phyloP scores from a whole-genome alignment of 2,329 filamentous ascomycete genomes.

The Atkinsonella hypoxylon region DNA sequence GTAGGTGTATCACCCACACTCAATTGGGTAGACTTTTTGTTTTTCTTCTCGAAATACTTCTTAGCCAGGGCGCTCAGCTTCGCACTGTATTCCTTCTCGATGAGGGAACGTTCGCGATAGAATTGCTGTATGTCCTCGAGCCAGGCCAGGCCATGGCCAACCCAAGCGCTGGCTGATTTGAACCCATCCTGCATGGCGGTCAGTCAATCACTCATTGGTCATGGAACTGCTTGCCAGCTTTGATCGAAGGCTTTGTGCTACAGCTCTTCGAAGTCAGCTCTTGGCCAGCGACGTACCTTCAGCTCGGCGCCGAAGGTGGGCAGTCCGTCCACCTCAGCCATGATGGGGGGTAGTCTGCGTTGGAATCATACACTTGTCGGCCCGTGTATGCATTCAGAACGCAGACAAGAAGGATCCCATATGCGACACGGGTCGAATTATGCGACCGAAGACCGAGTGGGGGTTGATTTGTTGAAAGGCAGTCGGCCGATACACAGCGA shows the following conservation, averaged over 20 bases:
- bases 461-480: neutral
- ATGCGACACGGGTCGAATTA: neutral
- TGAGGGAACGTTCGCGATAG: conserved; percentile 84
- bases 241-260: neutral
- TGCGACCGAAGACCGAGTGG: neutral
- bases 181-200: conserved; percentile 65
- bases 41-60: conserved; percentile 96
- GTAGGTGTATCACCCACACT: conserved; percentile 89
- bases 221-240: neutral
- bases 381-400: conserved; percentile 3
- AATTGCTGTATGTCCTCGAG: conserved; percentile 95
- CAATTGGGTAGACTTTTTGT: conserved; percentile 72
- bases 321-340: conserved; percentile 73
- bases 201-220: neutral
- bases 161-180: conserved; percentile 89
- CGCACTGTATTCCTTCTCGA: conserved; percentile 93
- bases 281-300: conserved; percentile 49
- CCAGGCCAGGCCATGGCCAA: conserved; percentile 80
- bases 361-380: conserved; percentile 10
- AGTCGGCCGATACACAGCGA: neutral
- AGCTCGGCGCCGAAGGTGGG: conserved; percentile 88
- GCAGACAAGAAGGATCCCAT: neutral
- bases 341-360: conserved; percentile 24
- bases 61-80: conserved; percentile 82
- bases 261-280: neutral